phyloP scores from a whole-genome alignment of 352 stramenopile species.

The Phytophthora litchii region DNA sequence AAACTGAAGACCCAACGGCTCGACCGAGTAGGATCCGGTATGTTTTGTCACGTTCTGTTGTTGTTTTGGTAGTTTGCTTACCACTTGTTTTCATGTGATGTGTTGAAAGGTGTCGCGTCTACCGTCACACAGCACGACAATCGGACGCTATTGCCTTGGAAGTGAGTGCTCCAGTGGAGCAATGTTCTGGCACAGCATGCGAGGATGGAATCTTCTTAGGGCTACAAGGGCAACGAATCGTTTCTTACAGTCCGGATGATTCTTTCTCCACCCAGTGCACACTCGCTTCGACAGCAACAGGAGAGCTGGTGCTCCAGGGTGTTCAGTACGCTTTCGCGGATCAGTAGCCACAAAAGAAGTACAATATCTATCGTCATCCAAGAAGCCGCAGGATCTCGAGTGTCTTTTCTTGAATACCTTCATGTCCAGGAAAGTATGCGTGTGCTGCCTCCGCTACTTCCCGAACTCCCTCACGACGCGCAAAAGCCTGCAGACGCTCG shows the following conservation, averaged over 20 bases:
- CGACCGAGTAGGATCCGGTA: constrained; percentile 45
- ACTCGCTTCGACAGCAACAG: constrained; percentile 19
- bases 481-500: constrained; percentile 56
- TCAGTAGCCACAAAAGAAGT: constrained; percentile 15
- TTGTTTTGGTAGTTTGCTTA: constrained; percentile 1
- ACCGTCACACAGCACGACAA: constrained; percentile 26
- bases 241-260: constrained; percentile 36
- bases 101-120: constrained; percentile 46
- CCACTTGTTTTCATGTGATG: constrained; percentile 1
- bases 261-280: constrained; percentile 46
- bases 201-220: constrained; percentile 54
- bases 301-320: constrained; percentile 43
- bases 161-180: constrained; percentile 41
- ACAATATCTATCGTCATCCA: constrained; percentile 20
- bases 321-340: constrained; percentile 56
- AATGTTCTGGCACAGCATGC: constrained; percentile 41
- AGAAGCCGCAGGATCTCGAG: constrained; percentile 65
- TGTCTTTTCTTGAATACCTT: constrained; percentile 84
- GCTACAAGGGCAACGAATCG: constrained; percentile 44
- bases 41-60: constrained; percentile 2
- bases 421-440: constrained; percentile 81
- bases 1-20: constrained; percentile 3
- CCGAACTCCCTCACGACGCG: constrained; percentile 65
- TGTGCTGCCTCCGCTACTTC: constrained; percentile 85
- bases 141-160: constrained; percentile 36